Evolutionary conservation across 2,329 filamentous ascomycete genomes (phyloP).

Genomic region (Sclerotinia spermophila): DNA sequence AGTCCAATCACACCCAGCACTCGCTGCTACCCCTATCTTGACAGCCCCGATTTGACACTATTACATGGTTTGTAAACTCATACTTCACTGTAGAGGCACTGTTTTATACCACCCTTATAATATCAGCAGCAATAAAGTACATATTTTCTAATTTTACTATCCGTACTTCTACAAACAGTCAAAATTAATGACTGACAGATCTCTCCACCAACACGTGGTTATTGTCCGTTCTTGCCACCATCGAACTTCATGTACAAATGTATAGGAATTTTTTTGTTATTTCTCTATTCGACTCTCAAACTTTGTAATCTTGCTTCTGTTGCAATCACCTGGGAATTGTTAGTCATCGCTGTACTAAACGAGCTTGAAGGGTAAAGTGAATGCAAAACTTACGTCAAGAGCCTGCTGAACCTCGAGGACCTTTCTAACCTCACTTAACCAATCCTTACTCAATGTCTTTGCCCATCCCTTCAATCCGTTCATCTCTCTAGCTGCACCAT

Average conservation of each 20-base stretch:
- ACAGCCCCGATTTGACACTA: not conserved
- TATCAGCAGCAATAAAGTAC: not conserved
- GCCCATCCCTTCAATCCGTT: conserved; percentile 91
- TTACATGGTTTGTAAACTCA: not conserved
- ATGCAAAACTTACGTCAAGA: conserved; percentile 71
- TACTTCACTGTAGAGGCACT: not conserved
- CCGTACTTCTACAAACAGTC: conserved; percentile 16
- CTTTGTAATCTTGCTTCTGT: conserved; percentile 88
- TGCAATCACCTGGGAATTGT: conserved; percentile 67
- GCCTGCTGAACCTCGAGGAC: conserved; percentile 95
- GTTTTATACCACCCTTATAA: not conserved
- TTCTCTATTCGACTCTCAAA: conserved; percentile 68
- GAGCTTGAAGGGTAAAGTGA: not conserved
- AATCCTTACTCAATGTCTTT: conserved; percentile 90
- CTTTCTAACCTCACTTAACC: conserved; percentile 85
- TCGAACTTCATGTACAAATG: conserved; percentile 28
- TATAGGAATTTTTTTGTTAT: conserved; percentile 19
- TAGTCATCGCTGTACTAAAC: conserved; percentile 18
- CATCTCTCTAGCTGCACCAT: conserved; percentile 90
- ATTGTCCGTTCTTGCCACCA: not conserved
- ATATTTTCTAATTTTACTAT: conserved; percentile 15
- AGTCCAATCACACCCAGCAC: not conserved
- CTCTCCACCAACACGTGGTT: not conserved
- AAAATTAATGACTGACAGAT: not conserved
- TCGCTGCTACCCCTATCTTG: not conserved